A percentile compares a stretch with the other conserved stretches of the same genome.
Evolutionary conservation across 352 stramenopile genomes (phyloP).

Genomic region (Halophytophthora batemanensis): DNA sequence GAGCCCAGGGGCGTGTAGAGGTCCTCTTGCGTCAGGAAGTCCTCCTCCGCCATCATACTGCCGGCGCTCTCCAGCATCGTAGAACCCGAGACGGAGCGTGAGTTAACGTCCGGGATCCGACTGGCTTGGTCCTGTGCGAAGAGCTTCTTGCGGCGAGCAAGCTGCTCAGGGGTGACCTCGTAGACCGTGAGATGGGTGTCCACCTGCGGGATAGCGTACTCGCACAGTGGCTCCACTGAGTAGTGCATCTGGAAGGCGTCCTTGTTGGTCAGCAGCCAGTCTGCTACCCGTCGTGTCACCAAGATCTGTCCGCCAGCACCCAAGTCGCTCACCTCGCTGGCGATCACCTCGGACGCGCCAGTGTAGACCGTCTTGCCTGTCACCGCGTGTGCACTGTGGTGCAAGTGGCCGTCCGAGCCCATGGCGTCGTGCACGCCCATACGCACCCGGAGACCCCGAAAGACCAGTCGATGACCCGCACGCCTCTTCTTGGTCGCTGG

Average conservation of each 20-base stretch:
- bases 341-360: constrained; percentile 46
- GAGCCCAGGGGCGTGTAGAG: too few species aligned
- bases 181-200: constrained; percentile 34
- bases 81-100: constrained; percentile 16
- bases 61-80: constrained; percentile 18
- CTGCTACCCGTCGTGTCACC: constrained; percentile 38
- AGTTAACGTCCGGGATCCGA: constrained; percentile 21
- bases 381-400: constrained; percentile 39
- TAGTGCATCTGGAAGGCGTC: constrained; percentile 27
- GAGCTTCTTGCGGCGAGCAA: constrained; percentile 25
- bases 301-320: constrained; percentile 53
- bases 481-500: constrained; percentile 41
- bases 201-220: constrained; percentile 34
- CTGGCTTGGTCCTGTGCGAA: constrained; percentile 30
- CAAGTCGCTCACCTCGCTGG: constrained; percentile 44
- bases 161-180: constrained; percentile 28
- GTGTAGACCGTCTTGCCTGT: constrained; percentile 50
- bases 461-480: constrained; percentile 34
- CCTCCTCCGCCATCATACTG: too few species aligned
- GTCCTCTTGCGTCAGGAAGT: too few species aligned
- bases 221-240: constrained; percentile 31
- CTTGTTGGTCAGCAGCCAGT: constrained; percentile 45
- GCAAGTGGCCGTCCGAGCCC: constrained; percentile 30
- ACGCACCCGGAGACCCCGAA: constrained; percentile 43
- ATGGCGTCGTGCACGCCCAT: constrained; percentile 55